Evolutionary conservation across 495 filamentous ascomycete genomes (phyloP), one percentile per base, ranked within the genome.

Genomic region (Rhizodiscina lignyota): DNA sequence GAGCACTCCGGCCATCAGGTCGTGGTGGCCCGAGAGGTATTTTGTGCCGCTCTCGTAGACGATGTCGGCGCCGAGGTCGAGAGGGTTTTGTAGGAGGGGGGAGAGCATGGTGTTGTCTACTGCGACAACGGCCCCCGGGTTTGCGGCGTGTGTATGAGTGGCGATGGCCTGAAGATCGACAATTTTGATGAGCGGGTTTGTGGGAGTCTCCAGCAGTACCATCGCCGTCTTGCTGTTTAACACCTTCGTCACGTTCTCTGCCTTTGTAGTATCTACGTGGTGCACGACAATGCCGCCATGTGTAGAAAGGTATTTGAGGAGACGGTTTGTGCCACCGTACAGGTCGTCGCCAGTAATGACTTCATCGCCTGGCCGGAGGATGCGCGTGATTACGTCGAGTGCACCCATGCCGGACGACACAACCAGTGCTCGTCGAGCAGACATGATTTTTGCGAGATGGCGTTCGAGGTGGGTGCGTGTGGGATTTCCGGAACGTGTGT

Each of bases 41-140:
- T 97, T 97, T 1, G 89, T 97, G 21, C 89, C 89, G 34, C 78
- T 85, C 65, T 97, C 89, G 58, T 96, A 97, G 16, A 91, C 83
- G 42, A 96, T 81, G 50, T 97, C 89, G 2, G 89, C 85, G 23
- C 91, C 89, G 16, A 96, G 65, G 27, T 94, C 86, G 4, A 96
- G 71, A 6, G 89, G 89, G 57, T 89, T 94, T 41, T 72, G 74
- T 12, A 96, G 75, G 52, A 91, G 72, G 6, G 89, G 89, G 0
- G 83, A 93, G 45, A 97, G 78, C 89, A 97, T 97, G 31, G 89
- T 94, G 62, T 97, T 97, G 58, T 97, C 89, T 19, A 94, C 87
- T 5, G 79, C 69, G 11, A 97, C 84, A 23, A 94, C 58, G n/a
- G 77, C 77, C 41, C 66, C 71, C n/a, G 74, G 64, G 52, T 87